Evolutionary conservation across 768 basidiomycete species (phyloP).

Genomic region (Zangia roseola): DNA sequence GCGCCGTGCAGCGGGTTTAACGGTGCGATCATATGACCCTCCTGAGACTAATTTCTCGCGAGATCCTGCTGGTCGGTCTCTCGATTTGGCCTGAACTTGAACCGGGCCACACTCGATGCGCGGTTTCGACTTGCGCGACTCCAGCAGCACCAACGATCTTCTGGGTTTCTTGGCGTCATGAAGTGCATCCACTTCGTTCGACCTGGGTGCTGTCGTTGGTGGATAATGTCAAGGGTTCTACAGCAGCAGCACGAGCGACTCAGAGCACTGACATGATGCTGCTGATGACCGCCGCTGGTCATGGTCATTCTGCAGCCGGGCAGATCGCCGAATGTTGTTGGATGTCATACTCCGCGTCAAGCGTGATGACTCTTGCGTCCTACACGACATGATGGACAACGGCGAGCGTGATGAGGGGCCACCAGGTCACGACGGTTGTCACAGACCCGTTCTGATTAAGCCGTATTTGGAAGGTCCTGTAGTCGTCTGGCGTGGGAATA

Average conservation of each 20-base stretch:
- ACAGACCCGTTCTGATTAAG: slow-evolving; percentile 4
- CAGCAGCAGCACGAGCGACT: background rate
- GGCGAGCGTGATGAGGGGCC: background rate
- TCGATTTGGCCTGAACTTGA: slow-evolving; percentile 1
- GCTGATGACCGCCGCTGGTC: slow-evolving; percentile 1
- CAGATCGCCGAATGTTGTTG: slow-evolving; percentile 20
- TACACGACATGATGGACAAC: slow-evolving; percentile 19
- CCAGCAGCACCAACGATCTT: background rate
- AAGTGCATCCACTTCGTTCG: background rate
- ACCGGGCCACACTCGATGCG: slow-evolving; percentile 16
- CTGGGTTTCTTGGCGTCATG: slow-evolving; percentile 11
- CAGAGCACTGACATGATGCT: slow-evolving; percentile 15
- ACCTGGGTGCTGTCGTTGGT: slow-evolving; percentile 7
- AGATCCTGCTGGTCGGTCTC: background rate
- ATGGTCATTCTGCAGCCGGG: slow-evolving; percentile 12
- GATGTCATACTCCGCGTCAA: slow-evolving; percentile 28
- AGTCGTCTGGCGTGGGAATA: slow-evolving; percentile 20
- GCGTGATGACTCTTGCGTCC: slow-evolving; percentile 10
- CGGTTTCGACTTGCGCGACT: slow-evolving; percentile 1
- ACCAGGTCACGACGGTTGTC: too few species aligned
- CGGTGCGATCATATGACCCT: background rate
- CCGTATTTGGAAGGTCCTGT: slow-evolving; percentile 35
- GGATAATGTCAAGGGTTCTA: background rate
- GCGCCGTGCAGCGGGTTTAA: slow-evolving; percentile 25
- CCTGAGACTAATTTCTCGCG: background rate